A percentile compares a stretch with the other conserved stretches of the same genome.
Conservation (phyloP, 1,284 basidiomycete genomes). For the Sphaerobolus stellatus region DNA sequence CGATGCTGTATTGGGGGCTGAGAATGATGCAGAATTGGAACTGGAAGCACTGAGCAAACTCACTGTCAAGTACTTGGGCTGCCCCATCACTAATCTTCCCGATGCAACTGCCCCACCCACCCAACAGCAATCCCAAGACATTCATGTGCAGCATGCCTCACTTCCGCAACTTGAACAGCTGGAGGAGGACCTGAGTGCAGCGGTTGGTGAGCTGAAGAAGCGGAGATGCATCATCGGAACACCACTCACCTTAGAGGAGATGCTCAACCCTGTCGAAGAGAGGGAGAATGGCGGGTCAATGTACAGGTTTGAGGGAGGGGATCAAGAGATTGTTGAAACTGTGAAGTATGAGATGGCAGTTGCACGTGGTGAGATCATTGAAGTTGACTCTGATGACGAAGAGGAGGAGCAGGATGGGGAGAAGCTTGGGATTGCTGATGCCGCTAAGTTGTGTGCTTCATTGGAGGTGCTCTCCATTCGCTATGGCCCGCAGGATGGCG, state of each 20-base stretch:
- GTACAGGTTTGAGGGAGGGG: slow-evolving; percentile 19
- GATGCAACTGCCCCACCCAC: not conserved
- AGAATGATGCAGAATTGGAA: no score
- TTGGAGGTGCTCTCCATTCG: not conserved
- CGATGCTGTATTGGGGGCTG: no score
- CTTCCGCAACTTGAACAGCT: not conserved
- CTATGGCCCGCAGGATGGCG: not conserved
- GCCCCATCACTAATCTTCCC: no score
- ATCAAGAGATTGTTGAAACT: slow-evolving; percentile 19
- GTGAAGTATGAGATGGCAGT: not conserved
- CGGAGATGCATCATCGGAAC: no score
- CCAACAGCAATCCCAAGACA: not conserved
- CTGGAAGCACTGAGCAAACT: no score
- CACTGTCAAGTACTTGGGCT: no score
- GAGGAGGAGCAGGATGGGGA: not conserved
- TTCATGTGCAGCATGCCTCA: not conserved
- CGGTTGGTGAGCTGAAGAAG: not conserved
- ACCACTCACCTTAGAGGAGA: not conserved
- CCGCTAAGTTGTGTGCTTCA: not conserved
- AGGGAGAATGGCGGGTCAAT: slow-evolving; percentile 17
- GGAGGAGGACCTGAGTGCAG: not conserved
- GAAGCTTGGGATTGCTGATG: no score
- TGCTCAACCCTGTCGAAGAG: slow-evolving; percentile 24
- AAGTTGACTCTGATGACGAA: not conserved
- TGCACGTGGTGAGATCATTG: not conserved